Evolutionary conservation across 2,329 filamentous ascomycete species (phyloP).

Genomic region (Diplodia corticola): DNA sequence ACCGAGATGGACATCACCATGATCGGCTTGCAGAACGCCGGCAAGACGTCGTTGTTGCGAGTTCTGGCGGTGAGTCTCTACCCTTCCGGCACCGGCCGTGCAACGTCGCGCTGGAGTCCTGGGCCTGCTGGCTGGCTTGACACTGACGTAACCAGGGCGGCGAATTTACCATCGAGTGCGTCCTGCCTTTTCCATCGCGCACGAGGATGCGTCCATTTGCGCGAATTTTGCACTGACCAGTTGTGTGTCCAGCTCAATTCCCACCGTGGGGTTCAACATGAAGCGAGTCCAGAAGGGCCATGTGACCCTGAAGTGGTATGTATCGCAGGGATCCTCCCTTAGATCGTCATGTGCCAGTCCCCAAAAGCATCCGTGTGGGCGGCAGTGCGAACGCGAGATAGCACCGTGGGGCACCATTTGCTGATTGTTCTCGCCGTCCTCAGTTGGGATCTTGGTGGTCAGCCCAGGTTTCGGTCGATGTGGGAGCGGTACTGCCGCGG

Average conservation of each 20-base stretch:
- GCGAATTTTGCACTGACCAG: conserved; percentile 21
- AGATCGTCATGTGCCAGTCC: conserved; percentile 19
- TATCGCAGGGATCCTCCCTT: conserved; percentile 31
- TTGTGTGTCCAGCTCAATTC: conserved; percentile 72
- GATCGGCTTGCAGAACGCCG: conserved; percentile 96
- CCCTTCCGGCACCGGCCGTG: conserved; percentile 36
- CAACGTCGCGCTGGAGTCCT: conserved; percentile 28
- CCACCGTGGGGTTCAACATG: conserved; percentile 98
- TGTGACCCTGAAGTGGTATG: conserved; percentile 92
- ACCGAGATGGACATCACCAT: conserved; percentile 99
- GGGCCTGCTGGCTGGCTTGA: conserved; percentile 1
- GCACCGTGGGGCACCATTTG: neutral
- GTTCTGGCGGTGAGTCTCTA: conserved; percentile 81
- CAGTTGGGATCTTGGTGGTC: conserved; percentile 94
- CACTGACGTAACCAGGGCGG: conserved; percentile 66
- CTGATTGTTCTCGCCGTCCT: conserved; percentile 22
- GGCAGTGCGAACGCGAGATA: conserved; percentile 11
- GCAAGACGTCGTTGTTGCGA: conserved; percentile 91
- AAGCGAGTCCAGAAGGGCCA: conserved; percentile 97
- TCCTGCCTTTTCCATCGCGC: conserved; percentile 30
- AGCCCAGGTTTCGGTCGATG: conserved; percentile 96
- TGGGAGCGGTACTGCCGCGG: conserved; percentile 99
- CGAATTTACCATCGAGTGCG: conserved; percentile 98
- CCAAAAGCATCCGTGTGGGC: conserved; percentile 8
- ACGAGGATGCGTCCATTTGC: conserved; percentile 25